Percentiles rank a stretch among this genome's conserved stretches.
Conservation (phyloP, 768 basidiomycete species). For the Leccinum fibrillosum region DNA sequence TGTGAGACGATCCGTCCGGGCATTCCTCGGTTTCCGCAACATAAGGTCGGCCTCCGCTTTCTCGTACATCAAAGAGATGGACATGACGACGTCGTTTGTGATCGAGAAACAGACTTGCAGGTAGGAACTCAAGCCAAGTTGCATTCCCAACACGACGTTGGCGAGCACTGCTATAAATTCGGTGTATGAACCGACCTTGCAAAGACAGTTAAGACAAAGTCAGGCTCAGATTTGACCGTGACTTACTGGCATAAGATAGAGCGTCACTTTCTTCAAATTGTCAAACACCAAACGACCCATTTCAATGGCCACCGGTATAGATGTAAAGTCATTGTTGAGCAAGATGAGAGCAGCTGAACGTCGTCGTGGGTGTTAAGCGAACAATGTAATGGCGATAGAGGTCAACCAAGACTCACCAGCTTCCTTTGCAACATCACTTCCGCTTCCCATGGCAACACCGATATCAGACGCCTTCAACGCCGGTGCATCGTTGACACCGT, state of each 20-base stretch:
- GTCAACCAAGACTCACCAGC: constrained; percentile 36
- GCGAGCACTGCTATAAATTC: constrained; percentile 55
- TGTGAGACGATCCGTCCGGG: constrained; percentile 47
- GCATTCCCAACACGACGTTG: constrained; percentile 58
- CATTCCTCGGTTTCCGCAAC: constrained; percentile 46
- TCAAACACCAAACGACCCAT: constrained; percentile 59
- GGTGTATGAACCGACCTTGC: constrained; percentile 56
- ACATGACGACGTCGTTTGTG: constrained; percentile 49
- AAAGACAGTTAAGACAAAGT: background rate
- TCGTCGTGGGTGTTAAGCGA: background rate
- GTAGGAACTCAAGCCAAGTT: constrained; percentile 52
- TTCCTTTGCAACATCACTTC: constrained; percentile 51
- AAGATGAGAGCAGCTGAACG: constrained; percentile 43
- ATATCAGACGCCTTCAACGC: constrained; percentile 53
- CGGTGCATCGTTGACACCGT: constrained; percentile 55
- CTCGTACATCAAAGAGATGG: constrained; percentile 50
- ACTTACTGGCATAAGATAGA: constrained; percentile 44
- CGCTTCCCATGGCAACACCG: constrained; percentile 52
- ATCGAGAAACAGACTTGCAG: constrained; percentile 57
- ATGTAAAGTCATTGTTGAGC: constrained; percentile 56
- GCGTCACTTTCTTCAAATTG: constrained; percentile 52
- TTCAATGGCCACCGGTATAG: constrained; percentile 55
- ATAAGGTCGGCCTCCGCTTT: constrained; percentile 50
- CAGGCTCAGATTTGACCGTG: background rate
- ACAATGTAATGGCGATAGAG: background rate